These are phyloP conservation scores for Mycena chlorophos DNA, from an alignment of 768 basidiomycete species.

Conservation along the genomic window DNA sequence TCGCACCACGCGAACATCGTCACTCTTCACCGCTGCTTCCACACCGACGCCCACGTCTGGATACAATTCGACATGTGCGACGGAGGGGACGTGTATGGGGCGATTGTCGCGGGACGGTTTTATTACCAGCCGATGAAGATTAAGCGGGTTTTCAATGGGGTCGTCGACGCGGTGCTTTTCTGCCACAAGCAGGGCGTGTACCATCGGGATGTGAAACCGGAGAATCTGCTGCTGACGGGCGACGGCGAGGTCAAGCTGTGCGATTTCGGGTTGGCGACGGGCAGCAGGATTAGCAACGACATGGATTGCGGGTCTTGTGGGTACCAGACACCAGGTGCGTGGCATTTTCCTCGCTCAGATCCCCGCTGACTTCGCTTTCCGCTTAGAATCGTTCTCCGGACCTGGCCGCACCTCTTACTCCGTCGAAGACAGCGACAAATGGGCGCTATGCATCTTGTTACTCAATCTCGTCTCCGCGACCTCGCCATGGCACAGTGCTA, in stretches of 20 bases:
- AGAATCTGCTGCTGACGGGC: constrained; percentile 47
- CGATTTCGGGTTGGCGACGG: constrained; percentile 54
- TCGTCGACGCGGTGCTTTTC: constrained; percentile 55
- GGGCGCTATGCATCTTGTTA: neutral
- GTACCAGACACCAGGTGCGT: neutral
- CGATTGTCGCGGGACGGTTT: constrained; percentile 44
- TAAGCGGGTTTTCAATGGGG: constrained; percentile 49
- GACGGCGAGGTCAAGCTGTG: constrained; percentile 41
- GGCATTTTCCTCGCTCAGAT: neutral
- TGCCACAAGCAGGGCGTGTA: constrained; percentile 54
- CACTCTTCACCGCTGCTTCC: constrained; percentile 44
- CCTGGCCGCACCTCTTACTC: neutral
- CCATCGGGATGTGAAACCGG: constrained; percentile 62
- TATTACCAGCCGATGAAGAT: constrained; percentile 47
- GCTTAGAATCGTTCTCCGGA: neutral
- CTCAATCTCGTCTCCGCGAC: neutral
- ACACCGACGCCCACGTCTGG: constrained; percentile 51
- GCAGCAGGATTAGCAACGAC: constrained; percentile 18
- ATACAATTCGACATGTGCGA: constrained; percentile 39
- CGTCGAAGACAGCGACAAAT: neutral
- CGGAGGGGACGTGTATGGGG: constrained; percentile 48
- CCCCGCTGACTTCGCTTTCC: neutral
- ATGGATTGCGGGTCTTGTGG: neutral
- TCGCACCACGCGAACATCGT: constrained; percentile 34
- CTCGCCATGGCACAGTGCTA: neutral